These are phyloP conservation scores for Thamnidium elegans DNA, from an alignment of 192 early-diverging fungal species.

Conservation along the genomic window DNA sequence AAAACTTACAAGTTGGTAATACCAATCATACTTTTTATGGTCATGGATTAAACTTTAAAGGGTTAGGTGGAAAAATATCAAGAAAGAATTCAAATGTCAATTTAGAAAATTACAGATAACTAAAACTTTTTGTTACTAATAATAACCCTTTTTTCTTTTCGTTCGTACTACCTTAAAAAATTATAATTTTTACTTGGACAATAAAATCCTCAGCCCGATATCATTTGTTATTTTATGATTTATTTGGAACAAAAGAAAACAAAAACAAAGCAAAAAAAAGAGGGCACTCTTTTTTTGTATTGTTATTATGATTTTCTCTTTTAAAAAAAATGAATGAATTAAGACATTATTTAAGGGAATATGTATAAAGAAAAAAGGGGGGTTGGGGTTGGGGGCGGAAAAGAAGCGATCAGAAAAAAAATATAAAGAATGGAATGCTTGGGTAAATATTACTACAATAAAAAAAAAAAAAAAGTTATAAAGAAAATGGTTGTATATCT, in stretches of 20 bases:
- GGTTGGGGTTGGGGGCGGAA: no score
- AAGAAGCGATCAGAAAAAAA: no score
- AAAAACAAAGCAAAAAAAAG: no score
- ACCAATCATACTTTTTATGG: not conserved
- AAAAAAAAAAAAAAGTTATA: no score
- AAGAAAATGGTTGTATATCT: no score
- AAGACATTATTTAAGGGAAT: no score
- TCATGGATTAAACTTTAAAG: not conserved
- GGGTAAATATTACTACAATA: no score
- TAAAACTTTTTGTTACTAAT: not conserved
- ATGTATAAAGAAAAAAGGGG: no score
- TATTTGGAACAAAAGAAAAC: not conserved
- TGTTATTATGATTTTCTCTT: no score
- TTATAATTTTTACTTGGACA: not conserved
- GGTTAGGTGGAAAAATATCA: not conserved
- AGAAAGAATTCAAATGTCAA: not conserved
- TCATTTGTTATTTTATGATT: not conserved
- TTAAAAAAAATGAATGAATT: no score
- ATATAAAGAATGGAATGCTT: no score
- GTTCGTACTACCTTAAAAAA: not conserved
- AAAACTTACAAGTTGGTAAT: slow-evolving; percentile 30
- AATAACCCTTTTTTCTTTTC: not conserved
- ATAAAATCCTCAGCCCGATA: not conserved
- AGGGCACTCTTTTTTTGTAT: no score
- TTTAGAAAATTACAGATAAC: not conserved